These are phyloP conservation scores for Tolypocladium endophyticum DNA, from an alignment of 2,329 filamentous ascomycete species.

Conservation along the genomic window DNA sequence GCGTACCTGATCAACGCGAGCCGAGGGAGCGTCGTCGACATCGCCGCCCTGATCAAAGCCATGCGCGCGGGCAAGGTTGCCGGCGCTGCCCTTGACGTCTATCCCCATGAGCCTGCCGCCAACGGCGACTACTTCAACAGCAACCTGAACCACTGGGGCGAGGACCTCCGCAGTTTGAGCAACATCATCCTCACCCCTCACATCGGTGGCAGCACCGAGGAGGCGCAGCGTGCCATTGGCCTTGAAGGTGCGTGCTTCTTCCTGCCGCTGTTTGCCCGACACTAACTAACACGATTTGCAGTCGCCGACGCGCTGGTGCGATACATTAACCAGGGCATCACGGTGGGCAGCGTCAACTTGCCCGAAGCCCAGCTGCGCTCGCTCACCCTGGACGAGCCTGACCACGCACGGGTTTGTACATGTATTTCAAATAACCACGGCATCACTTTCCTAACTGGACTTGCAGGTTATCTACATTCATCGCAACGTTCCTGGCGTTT, in stretches of 20 bases:
- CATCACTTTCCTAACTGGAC: neutral
- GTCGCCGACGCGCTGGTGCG: constrained; percentile 79
- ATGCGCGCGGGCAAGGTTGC: constrained; percentile 80
- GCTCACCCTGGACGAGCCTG: constrained; percentile 79
- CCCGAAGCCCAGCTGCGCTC: constrained; percentile 88
- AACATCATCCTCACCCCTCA: constrained; percentile 95
- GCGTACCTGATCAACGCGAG: constrained; percentile 95
- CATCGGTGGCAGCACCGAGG: constrained; percentile 95
- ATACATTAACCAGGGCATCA: constrained; percentile 93
- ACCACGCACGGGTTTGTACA: constrained; percentile 63
- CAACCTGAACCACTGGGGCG: constrained; percentile 71
- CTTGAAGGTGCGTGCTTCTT: constrained; percentile 51
- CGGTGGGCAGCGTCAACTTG: constrained; percentile 86
- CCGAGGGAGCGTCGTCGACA: constrained; percentile 87
- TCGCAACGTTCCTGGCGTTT: constrained; percentile 88
- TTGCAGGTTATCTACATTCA: constrained; percentile 82
- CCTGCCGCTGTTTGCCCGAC: neutral
- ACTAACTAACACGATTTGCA: constrained; percentile 11
- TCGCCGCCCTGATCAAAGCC: constrained; percentile 79
- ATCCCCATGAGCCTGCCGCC: constrained; percentile 82
- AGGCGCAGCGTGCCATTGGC: constrained; percentile 92
- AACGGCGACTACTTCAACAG: constrained; percentile 94
- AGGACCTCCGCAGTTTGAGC: constrained; percentile 73
- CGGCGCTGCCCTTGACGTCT: constrained; percentile 93
- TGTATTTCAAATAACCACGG: neutral